A percentile compares a stretch with the other conserved stretches of the same genome.
Evolutionary conservation across 2,329 filamentous ascomycete genomes (phyloP).

Genomic region (Fusarium agapanthi): DNA sequence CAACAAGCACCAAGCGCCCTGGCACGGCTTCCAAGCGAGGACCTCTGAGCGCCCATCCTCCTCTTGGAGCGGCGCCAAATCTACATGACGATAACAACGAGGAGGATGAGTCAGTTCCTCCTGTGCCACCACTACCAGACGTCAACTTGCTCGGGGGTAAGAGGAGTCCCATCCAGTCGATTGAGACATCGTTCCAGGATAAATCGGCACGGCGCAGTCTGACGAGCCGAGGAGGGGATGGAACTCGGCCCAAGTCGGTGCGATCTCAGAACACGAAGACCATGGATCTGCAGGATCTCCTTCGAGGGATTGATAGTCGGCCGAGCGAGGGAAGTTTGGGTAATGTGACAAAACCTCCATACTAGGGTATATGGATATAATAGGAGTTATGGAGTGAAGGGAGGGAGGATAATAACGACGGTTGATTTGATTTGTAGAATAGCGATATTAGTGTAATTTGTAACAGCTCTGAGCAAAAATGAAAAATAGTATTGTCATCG

Average conservation of each 20-base stretch:
- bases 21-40: conserved; percentile 51
- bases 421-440: conserved; percentile 22
- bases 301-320: conserved; percentile 61
- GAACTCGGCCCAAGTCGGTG: conserved; percentile 47
- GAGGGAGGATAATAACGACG: conserved; percentile 26
- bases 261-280: conserved; percentile 46
- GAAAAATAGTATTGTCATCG: background rate
- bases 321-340: conserved; percentile 57
- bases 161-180: conserved; percentile 40
- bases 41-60: conserved; percentile 56
- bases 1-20: conserved; percentile 45
- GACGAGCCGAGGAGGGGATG: conserved; percentile 55
- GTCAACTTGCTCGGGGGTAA: conserved; percentile 45
- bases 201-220: conserved; percentile 49
- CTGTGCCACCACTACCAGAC: conserved; percentile 64
- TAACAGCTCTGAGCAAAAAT: conserved; percentile 19
- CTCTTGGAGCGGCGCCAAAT: conserved; percentile 42
- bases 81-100: conserved; percentile 45
- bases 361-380: conserved; percentile 46
- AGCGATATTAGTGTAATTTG: conserved; percentile 32
- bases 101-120: conserved; percentile 57
- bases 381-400: conserved; percentile 12
- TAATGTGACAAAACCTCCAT: conserved; percentile 59
- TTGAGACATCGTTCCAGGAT: conserved; percentile 48
- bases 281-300: conserved; percentile 59